Evolutionary conservation across 2,329 filamentous ascomycete species (phyloP), one percentile per base, ranked within the genome.

Genomic region (Endoconidiophora laricicola): DNA sequence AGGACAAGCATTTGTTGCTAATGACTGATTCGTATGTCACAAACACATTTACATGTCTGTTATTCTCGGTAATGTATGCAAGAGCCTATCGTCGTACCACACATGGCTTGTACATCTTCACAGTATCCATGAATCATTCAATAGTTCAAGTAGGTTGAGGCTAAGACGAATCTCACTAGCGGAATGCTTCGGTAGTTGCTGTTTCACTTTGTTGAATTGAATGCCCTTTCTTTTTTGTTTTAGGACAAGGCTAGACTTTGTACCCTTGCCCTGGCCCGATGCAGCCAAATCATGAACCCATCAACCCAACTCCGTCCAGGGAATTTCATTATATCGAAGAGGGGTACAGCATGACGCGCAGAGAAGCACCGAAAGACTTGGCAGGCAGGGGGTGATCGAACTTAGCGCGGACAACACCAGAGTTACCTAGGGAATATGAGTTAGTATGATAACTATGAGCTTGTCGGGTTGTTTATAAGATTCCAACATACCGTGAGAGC

Each of bases 261-360:
- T 67, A 68, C 70, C 69, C 69, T 71, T 73, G 72, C 73, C 71
- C 43, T 71, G 67, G 70, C 68, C 69, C 66, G 68, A 74, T 70
- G 69, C 69, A 71, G 68, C 69, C 69, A 74, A 70, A 71, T 72
- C 71, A 72, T 68, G 67, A 76, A 76, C 72, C 73, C 69, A 70
- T 70, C 69, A 74, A 69, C 72, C 73, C 73, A 77, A 76, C 73
- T 76, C 72, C 72, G 66, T 67, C 67, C 69, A 65, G 61, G 60
- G 55, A 52, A 54, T 64, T 64, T 46, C 33, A 46, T 83, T 90
- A 94, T 83, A 95, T 91, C 75, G 86, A 87, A 66, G 86, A 93
- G 71, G 87, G 87, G 79, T 94, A 94, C 72, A 94, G 78, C 87
- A 94, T 94, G 72, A 94, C 79, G 72, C 88, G 83, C 74, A 94